phyloP scores from a whole-genome alignment of 352 stramenopile species.

The Pythium guiyangense region DNA sequence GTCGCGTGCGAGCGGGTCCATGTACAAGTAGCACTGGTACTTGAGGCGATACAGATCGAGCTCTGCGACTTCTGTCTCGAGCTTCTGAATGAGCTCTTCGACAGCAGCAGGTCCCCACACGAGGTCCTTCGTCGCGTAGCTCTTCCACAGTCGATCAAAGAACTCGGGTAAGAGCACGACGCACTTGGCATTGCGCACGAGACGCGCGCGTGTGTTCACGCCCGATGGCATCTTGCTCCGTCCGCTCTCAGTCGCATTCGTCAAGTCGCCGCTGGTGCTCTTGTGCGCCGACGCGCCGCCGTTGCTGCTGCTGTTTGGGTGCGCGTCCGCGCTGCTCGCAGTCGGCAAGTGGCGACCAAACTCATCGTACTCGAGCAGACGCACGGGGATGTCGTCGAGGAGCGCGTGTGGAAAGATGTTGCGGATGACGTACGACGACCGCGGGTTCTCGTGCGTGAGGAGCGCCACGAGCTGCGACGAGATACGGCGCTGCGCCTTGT shows the following conservation, averaged over 20 bases:
- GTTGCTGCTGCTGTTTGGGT: conserved; percentile 25
- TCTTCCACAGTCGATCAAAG: conserved; percentile 80
- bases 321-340: conserved; percentile 33
- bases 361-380: conserved; percentile 79
- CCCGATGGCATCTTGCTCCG: conserved; percentile 66
- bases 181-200: conserved; percentile 73
- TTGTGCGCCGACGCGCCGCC: conserved; percentile 20
- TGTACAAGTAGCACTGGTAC: conserved; percentile 81
- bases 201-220: conserved; percentile 65
- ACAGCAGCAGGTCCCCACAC: conserved; percentile 74
- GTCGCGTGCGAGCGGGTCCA: conserved; percentile 65
- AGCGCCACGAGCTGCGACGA: conserved; percentile 83
- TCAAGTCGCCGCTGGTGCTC: conserved; percentile 43
- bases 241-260: conserved; percentile 64
- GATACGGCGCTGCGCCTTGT: conserved; percentile 82
- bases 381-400: conserved; percentile 69
- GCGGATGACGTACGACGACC: conserved; percentile 78
- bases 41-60: conserved; percentile 78
- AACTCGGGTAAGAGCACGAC: conserved; percentile 84
- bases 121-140: conserved; percentile 71
- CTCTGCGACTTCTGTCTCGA: conserved; percentile 65
- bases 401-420: conserved; percentile 82
- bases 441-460: conserved; percentile 81
- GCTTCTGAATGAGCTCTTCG: conserved; percentile 66
- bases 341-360: conserved; percentile 71